Conservation (phyloP, 371 early-diverging fungal species). For the Capillidium rhysosporum region DNA sequence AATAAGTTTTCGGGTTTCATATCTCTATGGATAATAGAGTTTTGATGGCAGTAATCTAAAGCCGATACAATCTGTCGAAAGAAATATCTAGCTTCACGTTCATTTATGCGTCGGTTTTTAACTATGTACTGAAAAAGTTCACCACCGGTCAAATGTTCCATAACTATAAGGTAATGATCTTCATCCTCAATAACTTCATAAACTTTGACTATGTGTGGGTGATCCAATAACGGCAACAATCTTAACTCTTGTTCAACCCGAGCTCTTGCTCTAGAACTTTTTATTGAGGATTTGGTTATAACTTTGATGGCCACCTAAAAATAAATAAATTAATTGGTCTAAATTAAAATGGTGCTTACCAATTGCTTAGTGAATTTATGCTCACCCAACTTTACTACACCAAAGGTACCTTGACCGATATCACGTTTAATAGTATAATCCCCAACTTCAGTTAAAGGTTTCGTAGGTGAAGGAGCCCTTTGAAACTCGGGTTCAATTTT, state of each 20-base stretch:
- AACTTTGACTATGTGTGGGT: conserved; percentile 46
- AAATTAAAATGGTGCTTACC: neutral
- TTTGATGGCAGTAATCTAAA: conserved; percentile 76
- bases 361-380: neutral
- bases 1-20: conserved; percentile 82
- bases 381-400: conserved; percentile 5
- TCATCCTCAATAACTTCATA: conserved; percentile 54
- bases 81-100: conserved; percentile 37
- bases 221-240: conserved; percentile 60
- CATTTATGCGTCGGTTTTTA: conserved; percentile 61
- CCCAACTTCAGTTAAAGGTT: conserved; percentile 5
- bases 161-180: conserved; percentile 70
- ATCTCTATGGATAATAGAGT: conserved; percentile 73
- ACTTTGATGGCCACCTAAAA: conserved; percentile 66
- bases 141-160: conserved; percentile 92
- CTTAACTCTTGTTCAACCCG: conserved; percentile 63
- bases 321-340: neutral
- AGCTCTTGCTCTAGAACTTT: conserved; percentile 18
- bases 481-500: neutral
- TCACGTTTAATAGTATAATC: conserved; percentile 5
- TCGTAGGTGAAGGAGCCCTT: neutral
- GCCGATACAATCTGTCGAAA: conserved; percentile 64
- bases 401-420: conserved; percentile 7
- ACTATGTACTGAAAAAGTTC: conserved; percentile 91
- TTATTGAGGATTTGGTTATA: conserved; percentile 60